phyloP scores from a whole-genome alignment of 2,329 filamentous ascomycete genomes.

The Aciculosporium take region DNA sequence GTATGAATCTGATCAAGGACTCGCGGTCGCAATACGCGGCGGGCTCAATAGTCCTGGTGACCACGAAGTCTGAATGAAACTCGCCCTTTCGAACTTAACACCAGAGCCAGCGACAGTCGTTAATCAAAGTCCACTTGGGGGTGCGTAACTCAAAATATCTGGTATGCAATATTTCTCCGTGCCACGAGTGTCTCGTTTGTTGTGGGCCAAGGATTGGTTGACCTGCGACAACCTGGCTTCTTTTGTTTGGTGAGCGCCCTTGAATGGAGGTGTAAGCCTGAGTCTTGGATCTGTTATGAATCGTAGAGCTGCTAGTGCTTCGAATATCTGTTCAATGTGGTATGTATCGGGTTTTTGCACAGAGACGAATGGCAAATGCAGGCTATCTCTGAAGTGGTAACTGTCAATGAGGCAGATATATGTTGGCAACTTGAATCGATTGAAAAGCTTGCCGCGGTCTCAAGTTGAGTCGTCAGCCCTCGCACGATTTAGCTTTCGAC shows the following conservation, averaged over 20 bases:
- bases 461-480: not conserved
- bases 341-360: not conserved
- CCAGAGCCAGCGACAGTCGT: not conserved
- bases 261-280: not conserved
- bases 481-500: not conserved
- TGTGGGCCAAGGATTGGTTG: not conserved
- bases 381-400: not conserved
- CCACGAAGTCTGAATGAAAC: not conserved
- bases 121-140: not conserved
- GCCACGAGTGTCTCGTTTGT: not conserved
- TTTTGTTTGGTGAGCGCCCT: not conserved
- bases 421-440: not conserved
- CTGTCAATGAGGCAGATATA: not conserved
- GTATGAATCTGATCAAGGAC: not conserved
- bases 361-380: not conserved
- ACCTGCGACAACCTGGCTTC: not conserved
- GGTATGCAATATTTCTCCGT: conserved; percentile 1
- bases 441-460: not conserved
- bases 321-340: not conserved
- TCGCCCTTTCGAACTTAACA: not conserved
- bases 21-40: not conserved
- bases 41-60: not conserved
- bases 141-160: not conserved
- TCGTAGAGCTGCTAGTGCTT: not conserved
- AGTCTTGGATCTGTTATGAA: no score